Evolutionary conservation across 2,329 filamentous ascomycete genomes (phyloP), one percentile per base, ranked within the genome.

Genomic region (Geosmithia morbida): DNA sequence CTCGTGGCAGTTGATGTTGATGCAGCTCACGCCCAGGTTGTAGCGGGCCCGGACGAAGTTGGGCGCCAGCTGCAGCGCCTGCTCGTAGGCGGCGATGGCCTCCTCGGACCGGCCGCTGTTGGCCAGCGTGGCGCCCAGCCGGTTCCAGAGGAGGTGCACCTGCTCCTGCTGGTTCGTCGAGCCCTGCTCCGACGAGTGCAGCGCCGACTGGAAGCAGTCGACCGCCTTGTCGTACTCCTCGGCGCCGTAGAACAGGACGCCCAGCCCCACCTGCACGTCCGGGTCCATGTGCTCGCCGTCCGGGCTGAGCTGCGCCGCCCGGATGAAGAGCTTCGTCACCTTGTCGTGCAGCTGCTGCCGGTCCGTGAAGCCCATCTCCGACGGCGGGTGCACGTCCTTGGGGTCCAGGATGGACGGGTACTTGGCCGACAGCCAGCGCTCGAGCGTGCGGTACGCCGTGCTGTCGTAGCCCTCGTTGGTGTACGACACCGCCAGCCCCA

Each of bases 381-480:
- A 75, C 14, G 82, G 78, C 0, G 82, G 78, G 18, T 85, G 85
- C 16, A 94, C 68, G 37, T 87, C 75, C 45, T 78, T 75, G 13
- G 81, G 82, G 45, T 85, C 68, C 57, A 88, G 79, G 52, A 98
- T 79, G 37, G 79, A 72, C 7, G 92, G 89, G 65, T 98, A 98
- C 66, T 94, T 94, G 57, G 86, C 79, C n/a, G 87, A 87, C 29
- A 98, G 75, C 92, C 92, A 98, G 53, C 90, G 85, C 68, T 98
- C 92, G 14, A 98, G 75, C 10, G 90, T 97, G 48, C 90, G 81
- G 71, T 97, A 98, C 44, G 92, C 90, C 18, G 89, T 94, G 59
- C 85, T 90, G 66, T 98, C 92, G 67, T 97, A 98, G 52, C 90
- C 92, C 68, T 98, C 92, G 67, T 98, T 98, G 44, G 92, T 98